Evolutionary conservation across 192 early-diverging fungal genomes (phyloP), one percentile per base, ranked within the genome.

Genomic region (Backusella westeae): DNA sequence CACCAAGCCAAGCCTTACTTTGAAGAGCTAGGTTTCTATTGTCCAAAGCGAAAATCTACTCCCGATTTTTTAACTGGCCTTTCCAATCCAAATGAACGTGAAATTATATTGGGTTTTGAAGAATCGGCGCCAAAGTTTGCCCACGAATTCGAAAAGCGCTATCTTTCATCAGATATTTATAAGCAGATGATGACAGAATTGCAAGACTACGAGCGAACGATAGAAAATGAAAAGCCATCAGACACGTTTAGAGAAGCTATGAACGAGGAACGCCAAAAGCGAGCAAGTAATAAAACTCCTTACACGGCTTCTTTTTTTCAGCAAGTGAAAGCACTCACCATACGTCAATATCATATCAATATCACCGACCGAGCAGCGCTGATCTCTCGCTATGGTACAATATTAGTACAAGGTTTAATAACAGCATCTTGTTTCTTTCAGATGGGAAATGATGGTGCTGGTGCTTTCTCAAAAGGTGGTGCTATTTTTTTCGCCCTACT

Each of bases 401-500:
- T 76, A 79, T 80, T 34, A 34, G 77, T 91, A 71, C 91, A 93
- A 81, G 91, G 90, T 38, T 69, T 93, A 38, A 88, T 93, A 78
- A 89, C 91, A 76, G 93, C 91, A 23, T 90, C 90, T 32, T 88
- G 91, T 26, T 94, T 91, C 81, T 88, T 89, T 35, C 68, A 80
- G 34, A 78, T 94, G 56, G 90, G 90, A 1, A 63, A 74, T 41
- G 83, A 78, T 26, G 81, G 85, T 36, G 77, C 76, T 35, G 94
- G 92, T 32, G 91, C 93, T 72, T 94, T 94, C 80, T 88, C 93
- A 32, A 89, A 93, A 53, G 93, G 94, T 53, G 91, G 93, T 77
- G 88, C 89, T 29, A 77, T 96, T 23, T 96, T 94, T 71, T 91
- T 85, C 79, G 82, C 87, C 59, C 77, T 85, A 75, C 41, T 86